These are phyloP conservation scores for Penicillium coffeae DNA, from an alignment of 495 filamentous ascomycete genomes.

Conservation along the genomic window DNA sequence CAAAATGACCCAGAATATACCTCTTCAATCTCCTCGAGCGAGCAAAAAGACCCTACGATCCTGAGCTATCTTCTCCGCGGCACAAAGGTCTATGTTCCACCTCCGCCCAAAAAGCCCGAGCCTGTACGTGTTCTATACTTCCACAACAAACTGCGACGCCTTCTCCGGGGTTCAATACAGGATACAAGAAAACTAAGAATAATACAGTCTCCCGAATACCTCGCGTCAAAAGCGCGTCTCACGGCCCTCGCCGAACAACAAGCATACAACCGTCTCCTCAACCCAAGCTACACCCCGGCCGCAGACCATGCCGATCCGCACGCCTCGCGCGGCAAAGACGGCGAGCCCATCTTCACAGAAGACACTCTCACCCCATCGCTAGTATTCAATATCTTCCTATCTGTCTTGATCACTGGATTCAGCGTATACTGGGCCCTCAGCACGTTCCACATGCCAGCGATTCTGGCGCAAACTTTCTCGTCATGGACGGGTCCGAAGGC, in stretches of 20 bases:
- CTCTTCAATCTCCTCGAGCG: background rate
- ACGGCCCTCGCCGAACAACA: constrained; percentile 74
- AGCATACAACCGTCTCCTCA: constrained; percentile 71
- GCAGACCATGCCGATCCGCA: constrained; percentile 42
- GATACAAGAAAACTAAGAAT: background rate
- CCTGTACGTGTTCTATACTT: constrained; percentile 52
- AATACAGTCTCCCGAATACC: constrained; percentile 76
- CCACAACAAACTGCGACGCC: background rate
- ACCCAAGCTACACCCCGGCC: constrained; percentile 34
- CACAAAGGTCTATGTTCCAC: constrained; percentile 68
- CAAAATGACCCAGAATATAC: constrained; percentile 14
- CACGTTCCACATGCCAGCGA: constrained; percentile 49
- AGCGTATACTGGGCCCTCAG: constrained; percentile 47
- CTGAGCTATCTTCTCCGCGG: constrained; percentile 68
- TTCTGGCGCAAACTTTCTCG: constrained; percentile 33
- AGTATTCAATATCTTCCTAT: constrained; percentile 47
- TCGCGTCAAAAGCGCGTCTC: constrained; percentile 81
- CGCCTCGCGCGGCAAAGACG: background rate
- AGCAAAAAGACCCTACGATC: constrained; percentile 19
- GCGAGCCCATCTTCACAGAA: constrained; percentile 7
- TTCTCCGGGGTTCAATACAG: background rate
- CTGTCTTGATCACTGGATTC: constrained; percentile 44
- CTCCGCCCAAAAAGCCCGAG: constrained; percentile 72
- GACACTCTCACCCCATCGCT: constrained; percentile 40
- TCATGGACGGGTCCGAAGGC: constrained; percentile 61